phyloP scores from a whole-genome alignment of 2,329 filamentous ascomycete genomes.

The Fusarium chuoi region DNA sequence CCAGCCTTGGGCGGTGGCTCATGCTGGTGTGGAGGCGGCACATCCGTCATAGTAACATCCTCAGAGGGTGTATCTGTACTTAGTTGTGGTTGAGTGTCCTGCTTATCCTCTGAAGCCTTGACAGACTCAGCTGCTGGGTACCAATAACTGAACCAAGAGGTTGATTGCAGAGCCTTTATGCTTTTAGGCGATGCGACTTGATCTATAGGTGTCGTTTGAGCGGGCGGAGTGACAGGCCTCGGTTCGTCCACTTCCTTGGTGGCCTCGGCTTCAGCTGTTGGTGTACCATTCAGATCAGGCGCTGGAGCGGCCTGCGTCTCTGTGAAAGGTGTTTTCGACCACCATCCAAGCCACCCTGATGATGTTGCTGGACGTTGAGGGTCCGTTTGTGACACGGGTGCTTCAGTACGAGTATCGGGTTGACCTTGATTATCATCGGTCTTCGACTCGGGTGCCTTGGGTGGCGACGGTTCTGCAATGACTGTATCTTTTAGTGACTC shows the following conservation, averaged over 20 bases:
- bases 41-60: constrained; percentile 58
- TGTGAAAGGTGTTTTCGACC: constrained; percentile 48
- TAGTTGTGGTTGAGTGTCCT: constrained; percentile 16
- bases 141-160: constrained; percentile 57
- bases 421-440: constrained; percentile 1
- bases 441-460: constrained; percentile 2
- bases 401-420: background rate
- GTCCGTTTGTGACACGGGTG: background rate
- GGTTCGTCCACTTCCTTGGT: constrained; percentile 26
- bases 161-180: constrained; percentile 32
- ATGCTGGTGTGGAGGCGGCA: constrained; percentile 47
- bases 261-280: constrained; percentile 4
- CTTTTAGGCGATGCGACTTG: constrained; percentile 16
- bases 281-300: constrained; percentile 26
- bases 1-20: constrained; percentile 59
- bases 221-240: constrained; percentile 39
- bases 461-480: background rate
- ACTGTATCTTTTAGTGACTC: constrained; percentile 3
- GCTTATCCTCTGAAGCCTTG: constrained; percentile 20
- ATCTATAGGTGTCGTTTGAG: constrained; percentile 32
- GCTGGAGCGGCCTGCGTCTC: constrained; percentile 32
- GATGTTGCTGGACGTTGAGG: constrained; percentile 45
- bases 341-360: constrained; percentile 67
- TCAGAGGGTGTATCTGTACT: constrained; percentile 42
- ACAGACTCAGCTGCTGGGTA: constrained; percentile 35